Evolutionary conservation across 2,329 filamentous ascomycete genomes (phyloP).

Genomic region (Penicillium sp.): DNA sequence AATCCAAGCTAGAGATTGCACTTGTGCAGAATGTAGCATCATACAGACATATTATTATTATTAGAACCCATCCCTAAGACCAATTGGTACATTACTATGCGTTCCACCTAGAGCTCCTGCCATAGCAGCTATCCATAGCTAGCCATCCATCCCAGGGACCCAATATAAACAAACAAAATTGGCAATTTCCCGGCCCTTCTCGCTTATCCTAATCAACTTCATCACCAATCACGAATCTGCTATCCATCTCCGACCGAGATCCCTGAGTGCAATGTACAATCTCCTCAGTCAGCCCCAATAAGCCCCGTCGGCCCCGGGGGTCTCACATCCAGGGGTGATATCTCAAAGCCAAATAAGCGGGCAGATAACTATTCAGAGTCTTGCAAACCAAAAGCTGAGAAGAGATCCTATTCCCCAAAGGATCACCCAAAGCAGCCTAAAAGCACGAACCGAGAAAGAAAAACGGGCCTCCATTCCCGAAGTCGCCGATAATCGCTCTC

Average conservation of each 20-base stretch:
- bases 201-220: background rate
- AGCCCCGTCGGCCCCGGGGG: background rate
- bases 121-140: no score
- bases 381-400: background rate
- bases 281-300: background rate
- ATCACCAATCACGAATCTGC: background rate
- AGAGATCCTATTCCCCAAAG: background rate
- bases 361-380: background rate
- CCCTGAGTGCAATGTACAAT: background rate
- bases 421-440: background rate
- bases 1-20: background rate
- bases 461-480: background rate
- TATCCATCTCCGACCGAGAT: background rate
- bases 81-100: background rate
- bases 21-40: background rate
- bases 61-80: background rate
- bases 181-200: background rate
- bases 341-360: background rate
- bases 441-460: background rate
- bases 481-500: background rate
- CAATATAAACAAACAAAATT: background rate
- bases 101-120: background rate
- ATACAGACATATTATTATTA: no score
- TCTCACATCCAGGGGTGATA: background rate
- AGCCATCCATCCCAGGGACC: no score